Evolutionary conservation across 139 green algal genomes (phyloP).

Genomic region (Medakamo hakoo): DNA sequence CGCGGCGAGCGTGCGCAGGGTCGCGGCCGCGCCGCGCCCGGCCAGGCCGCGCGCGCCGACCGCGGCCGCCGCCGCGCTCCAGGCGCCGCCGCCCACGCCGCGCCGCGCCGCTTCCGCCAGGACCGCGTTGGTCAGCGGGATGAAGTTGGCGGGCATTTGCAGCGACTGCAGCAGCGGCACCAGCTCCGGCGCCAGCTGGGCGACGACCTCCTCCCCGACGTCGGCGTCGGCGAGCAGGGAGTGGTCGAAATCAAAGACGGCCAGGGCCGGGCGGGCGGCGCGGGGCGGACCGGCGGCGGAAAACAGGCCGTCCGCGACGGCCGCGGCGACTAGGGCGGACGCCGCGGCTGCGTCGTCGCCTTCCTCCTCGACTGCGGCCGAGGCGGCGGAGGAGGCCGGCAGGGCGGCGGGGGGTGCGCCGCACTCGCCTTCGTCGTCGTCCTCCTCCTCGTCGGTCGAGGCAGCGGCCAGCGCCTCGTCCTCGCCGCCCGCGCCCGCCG

Average conservation of each 20-base stretch:
- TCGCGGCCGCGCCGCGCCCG: neutral
- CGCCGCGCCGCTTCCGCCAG: constrained; percentile 48
- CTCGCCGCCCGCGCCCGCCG: neutral
- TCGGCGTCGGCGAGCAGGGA: constrained; percentile 59
- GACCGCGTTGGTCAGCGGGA: constrained; percentile 66
- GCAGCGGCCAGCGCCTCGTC: too few species aligned
- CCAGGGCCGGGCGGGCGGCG: constrained; percentile 9
- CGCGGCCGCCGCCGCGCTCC: constrained; percentile 36
- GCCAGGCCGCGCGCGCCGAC: constrained; percentile 52
- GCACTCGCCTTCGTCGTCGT: too few species aligned
- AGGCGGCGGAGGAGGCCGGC: neutral
- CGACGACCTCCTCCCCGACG: constrained; percentile 11
- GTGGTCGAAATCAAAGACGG: constrained; percentile 67
- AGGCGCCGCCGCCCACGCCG: constrained; percentile 41
- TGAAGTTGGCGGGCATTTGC: constrained; percentile 45
- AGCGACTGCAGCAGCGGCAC: constrained; percentile 45
- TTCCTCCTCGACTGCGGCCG: neutral
- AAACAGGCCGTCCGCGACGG: neutral
- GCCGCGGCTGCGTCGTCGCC: neutral
- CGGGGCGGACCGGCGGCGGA: neutral
- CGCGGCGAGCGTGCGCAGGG: constrained; percentile 24
- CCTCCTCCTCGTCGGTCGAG: too few species aligned
- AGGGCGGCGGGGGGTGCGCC: too few species aligned
- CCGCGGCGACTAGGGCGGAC: too few species aligned
- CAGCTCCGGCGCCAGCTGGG: constrained; percentile 63